Evolutionary conservation across 208 protist species (phyloP).

Genomic region (Leishmania tropica): DNA sequence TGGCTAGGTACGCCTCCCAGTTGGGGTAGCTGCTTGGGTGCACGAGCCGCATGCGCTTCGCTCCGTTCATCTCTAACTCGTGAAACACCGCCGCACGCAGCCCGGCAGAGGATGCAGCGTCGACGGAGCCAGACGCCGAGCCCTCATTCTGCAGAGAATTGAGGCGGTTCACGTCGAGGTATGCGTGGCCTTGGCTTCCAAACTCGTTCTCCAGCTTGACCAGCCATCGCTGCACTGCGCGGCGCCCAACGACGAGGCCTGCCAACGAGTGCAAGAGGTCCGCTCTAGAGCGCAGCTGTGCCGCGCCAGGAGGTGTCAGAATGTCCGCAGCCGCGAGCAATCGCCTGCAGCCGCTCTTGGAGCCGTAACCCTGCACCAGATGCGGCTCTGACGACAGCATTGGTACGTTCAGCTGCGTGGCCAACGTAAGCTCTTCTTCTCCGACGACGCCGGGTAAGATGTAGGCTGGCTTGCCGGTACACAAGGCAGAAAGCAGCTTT

Average conservation of each 20-base stretch:
- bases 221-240: slow-evolving; percentile 78
- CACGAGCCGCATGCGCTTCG: slow-evolving; percentile 78
- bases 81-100: slow-evolving; percentile 40
- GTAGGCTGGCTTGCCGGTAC: slow-evolving; percentile 70
- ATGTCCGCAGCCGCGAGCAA: slow-evolving; percentile 84
- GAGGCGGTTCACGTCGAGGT: slow-evolving; percentile 86
- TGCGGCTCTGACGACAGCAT: slow-evolving; percentile 80
- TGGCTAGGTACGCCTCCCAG: slow-evolving; percentile 80
- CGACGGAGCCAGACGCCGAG: not conserved
- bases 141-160: slow-evolving; percentile 38
- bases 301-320: slow-evolving; percentile 56
- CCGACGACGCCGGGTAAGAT: slow-evolving; percentile 88
- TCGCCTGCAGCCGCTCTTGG: slow-evolving; percentile 77
- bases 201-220: slow-evolving; percentile 93
- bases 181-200: slow-evolving; percentile 84
- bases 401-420: slow-evolving; percentile 81
- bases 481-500: slow-evolving; percentile 74
- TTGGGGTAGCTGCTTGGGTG: slow-evolving; percentile 72
- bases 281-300: slow-evolving; percentile 51
- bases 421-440: slow-evolving; percentile 85
- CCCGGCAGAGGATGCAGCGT: not conserved
- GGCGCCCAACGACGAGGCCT: slow-evolving; percentile 71
- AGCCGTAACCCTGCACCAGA: slow-evolving; percentile 81
- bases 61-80: slow-evolving; percentile 76
- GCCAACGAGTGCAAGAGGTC: slow-evolving; percentile 73